Base-by-base conservation (phyloP, 225 moss, liverwort and hornwort species). In the Sphagnum tenellum region DNA sequence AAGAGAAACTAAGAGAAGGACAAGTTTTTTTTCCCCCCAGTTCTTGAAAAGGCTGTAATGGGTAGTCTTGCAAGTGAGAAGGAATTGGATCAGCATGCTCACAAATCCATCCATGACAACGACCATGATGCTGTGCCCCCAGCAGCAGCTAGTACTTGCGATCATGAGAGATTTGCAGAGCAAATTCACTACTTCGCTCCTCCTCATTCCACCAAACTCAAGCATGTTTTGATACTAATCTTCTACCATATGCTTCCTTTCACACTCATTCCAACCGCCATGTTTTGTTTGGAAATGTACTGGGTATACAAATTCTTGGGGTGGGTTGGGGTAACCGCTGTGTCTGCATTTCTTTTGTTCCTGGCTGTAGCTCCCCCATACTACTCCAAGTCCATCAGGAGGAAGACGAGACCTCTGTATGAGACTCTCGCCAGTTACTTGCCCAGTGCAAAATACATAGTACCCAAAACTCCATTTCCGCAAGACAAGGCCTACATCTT, bases 181-280 rank as follows among this genome's bases (percentile, higher is more conserved):
- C 29, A 29, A 29, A 29, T 29, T 29, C 29, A 29, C 29, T 29
- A 29, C 29, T 94, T 94, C 64, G 78, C 79, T 4, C 59, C 72
- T 13, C 89, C 91, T 3, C 47, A 89, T 65, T 87, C 85, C 8
- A 79, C 87, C 0, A 73, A 69, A 14, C 44, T 70, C 3, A 69
- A 78, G 7, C 64, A 79, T 62, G 50, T 77, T 44, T 68, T 81
- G 46, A 79, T 81, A 47, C 3, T 94, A n/a, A 60, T 94, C 3
- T 80, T 89, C 61, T 89, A 78, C 64, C 89, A 89, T 71, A 94
- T 89, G 94, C 47, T 94, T 44, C 91, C 91, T 0, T 91, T 94
- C 80, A 84, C 86, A 5, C 64, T 68, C 8, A 3, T 89, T n/a
- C 87, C 87, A 3, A 73, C 78, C 47, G 3, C 86, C 3, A 9